phyloP scores from a whole-genome alignment of 441 rosid species.

The Gossypium schwendimanii region DNA sequence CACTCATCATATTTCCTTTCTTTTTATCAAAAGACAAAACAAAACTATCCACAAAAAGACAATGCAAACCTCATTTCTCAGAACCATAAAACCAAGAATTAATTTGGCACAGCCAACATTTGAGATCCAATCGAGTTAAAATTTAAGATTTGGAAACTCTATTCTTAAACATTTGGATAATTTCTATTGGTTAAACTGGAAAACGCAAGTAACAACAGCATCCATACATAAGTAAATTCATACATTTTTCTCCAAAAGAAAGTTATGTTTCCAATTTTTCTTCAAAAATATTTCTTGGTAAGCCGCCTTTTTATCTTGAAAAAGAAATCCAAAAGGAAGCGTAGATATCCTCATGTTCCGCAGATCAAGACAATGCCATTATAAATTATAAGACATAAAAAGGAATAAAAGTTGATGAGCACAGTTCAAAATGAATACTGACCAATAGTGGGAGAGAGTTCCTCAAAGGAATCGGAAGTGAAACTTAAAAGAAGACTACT shows the following conservation, averaged over 20 bases:
- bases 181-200: not conserved
- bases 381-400: not conserved
- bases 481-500: slow-evolving; percentile 46
- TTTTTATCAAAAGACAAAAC: not conserved
- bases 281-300: not conserved
- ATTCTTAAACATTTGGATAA: not conserved
- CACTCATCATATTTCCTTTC: not conserved
- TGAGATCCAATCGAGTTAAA: not conserved
- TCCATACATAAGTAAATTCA: not conserved
- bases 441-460: slow-evolving; percentile 52
- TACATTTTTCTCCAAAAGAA: not conserved
- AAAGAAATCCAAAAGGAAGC: not conserved
- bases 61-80: not conserved
- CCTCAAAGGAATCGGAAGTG: slow-evolving; percentile 43
- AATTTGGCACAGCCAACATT: not conserved
- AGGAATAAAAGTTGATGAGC: not conserved
- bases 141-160: not conserved
- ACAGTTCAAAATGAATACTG: not conserved
- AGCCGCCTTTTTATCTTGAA: not conserved
- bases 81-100: not conserved
- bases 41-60: not conserved
- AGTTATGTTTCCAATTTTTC: not conserved
- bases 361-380: not conserved
- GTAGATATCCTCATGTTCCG: too few species aligned
- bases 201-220: too few species aligned